Percentiles rank a stretch among this genome's conserved stretches.
phyloP scores from a whole-genome alignment of 306 rosid species.

The Prunus dulcis region DNA sequence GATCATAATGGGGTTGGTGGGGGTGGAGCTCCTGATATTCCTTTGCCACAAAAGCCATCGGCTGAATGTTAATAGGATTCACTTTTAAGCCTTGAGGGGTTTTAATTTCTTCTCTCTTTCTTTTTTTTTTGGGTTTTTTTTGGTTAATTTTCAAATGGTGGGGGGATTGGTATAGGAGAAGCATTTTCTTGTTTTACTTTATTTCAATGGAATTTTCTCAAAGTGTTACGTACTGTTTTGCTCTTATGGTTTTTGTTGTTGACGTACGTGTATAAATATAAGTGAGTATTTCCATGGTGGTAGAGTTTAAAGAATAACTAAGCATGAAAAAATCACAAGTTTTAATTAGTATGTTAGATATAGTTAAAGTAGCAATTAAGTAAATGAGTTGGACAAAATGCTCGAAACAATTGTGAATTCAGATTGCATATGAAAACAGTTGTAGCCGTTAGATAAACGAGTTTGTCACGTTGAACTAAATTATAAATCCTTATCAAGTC shows the following conservation, averaged over 20 bases:
- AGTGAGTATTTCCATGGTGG: not conserved
- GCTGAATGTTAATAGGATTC: conserved; percentile 47
- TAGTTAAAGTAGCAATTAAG: not conserved
- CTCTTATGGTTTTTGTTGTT: not conserved
- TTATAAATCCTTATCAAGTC: too few relatives aligned
- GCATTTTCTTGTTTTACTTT: conserved; percentile 41
- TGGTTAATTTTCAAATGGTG: conserved; percentile 43
- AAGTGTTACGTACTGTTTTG: conserved; percentile 28
- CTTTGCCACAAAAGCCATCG: conserved; percentile 47
- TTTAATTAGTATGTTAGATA: too few relatives aligned
- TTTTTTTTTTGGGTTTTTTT: not conserved
- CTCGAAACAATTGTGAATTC: too few relatives aligned
- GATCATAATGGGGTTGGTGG: conserved; percentile 12
- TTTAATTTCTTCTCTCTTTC: not conserved
- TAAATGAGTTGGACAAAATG: not conserved
- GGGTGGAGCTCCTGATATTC: conserved; percentile 33
- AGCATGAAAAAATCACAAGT: not conserved
- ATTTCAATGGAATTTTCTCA: conserved; percentile 45
- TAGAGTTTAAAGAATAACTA: not conserved
- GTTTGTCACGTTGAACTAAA: too few relatives aligned
- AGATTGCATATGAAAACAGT: too few relatives aligned
- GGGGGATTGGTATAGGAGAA: conserved; percentile 94
- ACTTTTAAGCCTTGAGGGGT: conserved; percentile 11
- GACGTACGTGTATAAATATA: not conserved
- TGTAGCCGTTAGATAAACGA: too few relatives aligned